phyloP scores from a whole-genome alignment of 192 early-diverging fungal species.

The Diversispora epigaea region DNA sequence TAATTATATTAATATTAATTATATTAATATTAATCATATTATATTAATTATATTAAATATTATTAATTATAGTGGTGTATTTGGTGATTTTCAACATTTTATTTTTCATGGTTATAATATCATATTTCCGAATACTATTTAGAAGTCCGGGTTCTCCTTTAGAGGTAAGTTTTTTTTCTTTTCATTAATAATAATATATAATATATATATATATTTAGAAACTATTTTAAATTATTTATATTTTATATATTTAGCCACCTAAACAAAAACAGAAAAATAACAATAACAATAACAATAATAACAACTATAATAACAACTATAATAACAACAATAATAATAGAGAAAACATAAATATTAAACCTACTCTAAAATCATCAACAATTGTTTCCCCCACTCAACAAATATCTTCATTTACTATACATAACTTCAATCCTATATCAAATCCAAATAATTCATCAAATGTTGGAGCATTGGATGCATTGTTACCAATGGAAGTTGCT shows the following conservation, averaged over 20 bases:
- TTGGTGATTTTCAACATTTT: constrained; percentile 38
- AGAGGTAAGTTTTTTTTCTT: constrained; percentile 36
- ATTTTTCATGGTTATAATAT: constrained; percentile 40
- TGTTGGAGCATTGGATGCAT: constrained; percentile 16
- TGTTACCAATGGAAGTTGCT: constrained; percentile 16
- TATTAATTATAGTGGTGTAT: constrained; percentile 35
- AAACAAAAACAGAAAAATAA: background rate
- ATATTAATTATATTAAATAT: background rate
- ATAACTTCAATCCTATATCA: constrained; percentile 5
- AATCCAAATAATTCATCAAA: constrained; percentile 16
- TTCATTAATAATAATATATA: background rate
- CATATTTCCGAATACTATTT: constrained; percentile 46
- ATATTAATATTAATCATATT: background rate
- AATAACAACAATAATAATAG: background rate
- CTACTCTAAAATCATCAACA: background rate
- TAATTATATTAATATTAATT: background rate
- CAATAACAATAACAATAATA: background rate
- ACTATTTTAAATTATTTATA: background rate
- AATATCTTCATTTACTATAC: constrained; percentile 2
- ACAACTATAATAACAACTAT: background rate
- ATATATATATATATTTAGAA: background rate
- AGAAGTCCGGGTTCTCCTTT: constrained; percentile 47
- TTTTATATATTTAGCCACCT: too few relatives aligned
- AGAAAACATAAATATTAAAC: background rate
- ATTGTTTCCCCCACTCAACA: background rate